Evolutionary conservation across 1,139 yeast species (phyloP).

Genomic region (Geotrichum macrosporum): DNA sequence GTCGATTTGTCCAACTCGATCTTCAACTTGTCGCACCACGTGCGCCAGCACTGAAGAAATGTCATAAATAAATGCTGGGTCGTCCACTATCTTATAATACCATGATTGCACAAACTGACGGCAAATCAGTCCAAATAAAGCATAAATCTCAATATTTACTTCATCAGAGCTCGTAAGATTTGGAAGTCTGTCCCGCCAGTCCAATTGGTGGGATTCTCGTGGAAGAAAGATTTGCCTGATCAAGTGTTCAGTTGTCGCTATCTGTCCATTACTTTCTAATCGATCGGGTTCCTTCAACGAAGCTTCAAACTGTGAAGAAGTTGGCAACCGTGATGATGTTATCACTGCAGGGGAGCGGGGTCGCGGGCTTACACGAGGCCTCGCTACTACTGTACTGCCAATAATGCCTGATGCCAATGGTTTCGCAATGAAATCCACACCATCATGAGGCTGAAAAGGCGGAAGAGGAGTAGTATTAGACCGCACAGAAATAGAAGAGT

Average conservation of each 20-base stretch:
- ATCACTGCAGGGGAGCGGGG: not conserved
- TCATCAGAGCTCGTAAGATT: slow-evolving; percentile 26
- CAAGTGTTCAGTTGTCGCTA: slow-evolving; percentile 16
- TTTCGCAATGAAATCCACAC: slow-evolving; percentile 1
- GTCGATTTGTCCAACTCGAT: slow-evolving; percentile 36
- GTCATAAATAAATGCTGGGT: slow-evolving; percentile 41
- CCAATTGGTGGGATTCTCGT: slow-evolving; percentile 11
- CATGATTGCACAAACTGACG: slow-evolving; percentile 47
- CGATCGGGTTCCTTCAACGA: not conserved
- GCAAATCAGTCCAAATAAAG: slow-evolving; percentile 43
- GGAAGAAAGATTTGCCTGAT: slow-evolving; percentile 20
- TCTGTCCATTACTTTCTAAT: not conserved
- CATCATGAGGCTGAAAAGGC: slow-evolving; percentile 6
- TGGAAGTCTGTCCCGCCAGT: slow-evolving; percentile 20
- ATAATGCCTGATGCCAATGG: slow-evolving; percentile 1
- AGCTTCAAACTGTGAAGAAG: not conserved
- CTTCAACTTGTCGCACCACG: slow-evolving; percentile 40
- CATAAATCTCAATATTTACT: slow-evolving; percentile 45
- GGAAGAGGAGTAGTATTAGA: not conserved
- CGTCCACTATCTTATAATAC: slow-evolving; percentile 44
- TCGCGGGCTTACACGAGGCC: slow-evolving; percentile 5
- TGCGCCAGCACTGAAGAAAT: slow-evolving; percentile 40
- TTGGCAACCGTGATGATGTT: not conserved
- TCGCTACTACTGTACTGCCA: not conserved
- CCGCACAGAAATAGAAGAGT: slow-evolving; percentile 7